Evolutionary conservation across 164 flowering plant species (phyloP), one percentile per base, ranked within the genome.

Genomic region (Saururus chinensis): DNA sequence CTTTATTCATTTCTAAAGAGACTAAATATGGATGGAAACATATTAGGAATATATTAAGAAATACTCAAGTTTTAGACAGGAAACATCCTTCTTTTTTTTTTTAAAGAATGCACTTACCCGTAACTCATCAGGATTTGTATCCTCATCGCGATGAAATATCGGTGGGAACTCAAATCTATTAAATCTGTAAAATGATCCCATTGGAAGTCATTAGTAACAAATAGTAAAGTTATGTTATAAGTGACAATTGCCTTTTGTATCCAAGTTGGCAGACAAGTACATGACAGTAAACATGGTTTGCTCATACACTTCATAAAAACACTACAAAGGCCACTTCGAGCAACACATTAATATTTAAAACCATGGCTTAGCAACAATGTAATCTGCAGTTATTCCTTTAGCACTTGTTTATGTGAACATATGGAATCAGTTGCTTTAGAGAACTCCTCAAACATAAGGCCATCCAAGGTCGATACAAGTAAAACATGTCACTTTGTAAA

Each of bases 121-220:
- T 64, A 90, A 62, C 67, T 90, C 99, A 73, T 93, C 99, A 54
- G 75, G 88, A 77, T 81, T 86, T 19, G 80, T 72, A 81, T 88
- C 96, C 48, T 79, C 95, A 21, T 83, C 88, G 17, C 84, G 92
- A 57, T 90, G 88, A 77, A 93, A 90, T 76, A 93, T 87, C 56
- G 99, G 99, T 21, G 99, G 89, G 68, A 65, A 88, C 2, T 93
- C 99, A 79, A 88, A 93, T 74, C 83, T 82, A 63, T 90, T 85
- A 70, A 93, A 93, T 73, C 99, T 93, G 97, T 73, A 82, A 45
- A 45, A 45, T n/a, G 37, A 30, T 30, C 37, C 37, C 37, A 45
- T 17, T 12, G 49, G 49, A 17, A 45, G 0, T 45, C 17, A 12
- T 45, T 45, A 12, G 17, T 45, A 12, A 45, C 11, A 45, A 45